Conservation (phyloP, 2,329 filamentous ascomycete species). For the Neophaeococcomyces mojaviensis region DNA sequence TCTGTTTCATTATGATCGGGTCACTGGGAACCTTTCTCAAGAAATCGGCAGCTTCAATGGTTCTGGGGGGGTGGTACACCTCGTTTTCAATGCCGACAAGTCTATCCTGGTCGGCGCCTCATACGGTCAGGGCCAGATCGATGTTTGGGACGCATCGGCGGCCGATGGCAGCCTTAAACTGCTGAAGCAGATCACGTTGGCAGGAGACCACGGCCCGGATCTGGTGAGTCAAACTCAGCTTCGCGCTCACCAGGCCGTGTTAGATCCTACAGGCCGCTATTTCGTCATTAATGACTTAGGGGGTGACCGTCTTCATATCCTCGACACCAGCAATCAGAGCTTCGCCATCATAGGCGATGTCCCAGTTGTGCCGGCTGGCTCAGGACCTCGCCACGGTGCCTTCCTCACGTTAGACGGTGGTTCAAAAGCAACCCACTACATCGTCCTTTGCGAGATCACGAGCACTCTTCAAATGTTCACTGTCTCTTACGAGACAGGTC, state of each 20-base stretch:
- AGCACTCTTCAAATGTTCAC: constrained; percentile 46
- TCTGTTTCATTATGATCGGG: neutral
- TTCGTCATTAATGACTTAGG: constrained; percentile 60
- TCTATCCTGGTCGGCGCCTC: constrained; percentile 1
- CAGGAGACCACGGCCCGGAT: constrained; percentile 30
- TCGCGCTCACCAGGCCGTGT: constrained; percentile 57
- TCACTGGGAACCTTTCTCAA: neutral
- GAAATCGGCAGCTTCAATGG: neutral
- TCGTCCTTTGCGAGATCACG: constrained; percentile 54
- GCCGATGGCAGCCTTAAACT: constrained; percentile 11
- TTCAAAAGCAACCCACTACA: constrained; percentile 45
- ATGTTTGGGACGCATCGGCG: neutral
- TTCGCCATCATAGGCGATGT: constrained; percentile 26
- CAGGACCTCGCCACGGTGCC: constrained; percentile 58
- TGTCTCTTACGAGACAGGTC: constrained; percentile 37
- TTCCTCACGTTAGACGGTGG: constrained; percentile 39
- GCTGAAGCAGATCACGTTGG: constrained; percentile 16
- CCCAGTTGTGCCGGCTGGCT: constrained; percentile 39
- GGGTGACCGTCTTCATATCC: constrained; percentile 53
- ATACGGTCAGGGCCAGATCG: constrained; percentile 1
- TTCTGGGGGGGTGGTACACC: constrained; percentile 1
- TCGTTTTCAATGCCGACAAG: neutral
- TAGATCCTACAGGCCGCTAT: constrained; percentile 59
- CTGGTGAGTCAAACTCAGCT: constrained; percentile 48
- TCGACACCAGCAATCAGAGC: constrained; percentile 30